Percentiles rank a stretch among this genome's conserved stretches.
phyloP scores from a whole-genome alignment of 352 stramenopile genomes.

The Globisporangium splendens region DNA sequence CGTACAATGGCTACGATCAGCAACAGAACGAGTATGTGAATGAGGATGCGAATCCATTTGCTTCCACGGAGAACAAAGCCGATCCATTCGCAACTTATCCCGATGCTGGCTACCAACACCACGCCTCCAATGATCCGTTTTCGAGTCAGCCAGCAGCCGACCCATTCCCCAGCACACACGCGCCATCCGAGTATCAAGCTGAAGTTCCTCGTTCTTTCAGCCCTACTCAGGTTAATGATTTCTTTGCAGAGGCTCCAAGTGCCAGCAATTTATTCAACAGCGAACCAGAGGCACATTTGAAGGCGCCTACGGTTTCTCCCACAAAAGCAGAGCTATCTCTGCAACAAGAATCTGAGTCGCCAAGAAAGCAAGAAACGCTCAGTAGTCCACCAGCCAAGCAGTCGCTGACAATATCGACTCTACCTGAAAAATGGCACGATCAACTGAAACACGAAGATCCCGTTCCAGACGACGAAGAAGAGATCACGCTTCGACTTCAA shows the following conservation, averaged over 20 bases:
- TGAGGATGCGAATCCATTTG: background rate
- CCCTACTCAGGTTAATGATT: conserved; percentile 24
- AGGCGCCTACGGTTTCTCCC: background rate
- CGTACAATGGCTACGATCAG: background rate
- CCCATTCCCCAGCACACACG: background rate
- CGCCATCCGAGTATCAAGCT: conserved; percentile 3
- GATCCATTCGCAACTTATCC: background rate
- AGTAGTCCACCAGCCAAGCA: background rate
- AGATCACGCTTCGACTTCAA: conserved; percentile 4
- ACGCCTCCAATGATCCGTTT: background rate
- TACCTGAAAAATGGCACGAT: background rate
- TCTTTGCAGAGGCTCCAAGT: conserved; percentile 32
- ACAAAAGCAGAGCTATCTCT: background rate
- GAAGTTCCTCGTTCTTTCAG: conserved; percentile 6
- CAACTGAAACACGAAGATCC: conserved; percentile 9
- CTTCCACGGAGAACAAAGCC: background rate
- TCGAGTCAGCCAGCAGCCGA: background rate
- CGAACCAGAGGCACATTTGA: conserved; percentile 4
- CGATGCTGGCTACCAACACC: background rate
- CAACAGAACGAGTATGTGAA: background rate
- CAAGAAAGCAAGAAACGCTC: background rate
- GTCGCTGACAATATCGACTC: background rate
- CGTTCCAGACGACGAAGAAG: conserved; percentile 1
- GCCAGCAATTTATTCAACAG: conserved; percentile 35
- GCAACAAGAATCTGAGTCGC: conserved; percentile 8